These are phyloP conservation scores for Geopyxis carbonaria DNA, from an alignment of 495 filamentous ascomycete species.

Conservation along the genomic window DNA sequence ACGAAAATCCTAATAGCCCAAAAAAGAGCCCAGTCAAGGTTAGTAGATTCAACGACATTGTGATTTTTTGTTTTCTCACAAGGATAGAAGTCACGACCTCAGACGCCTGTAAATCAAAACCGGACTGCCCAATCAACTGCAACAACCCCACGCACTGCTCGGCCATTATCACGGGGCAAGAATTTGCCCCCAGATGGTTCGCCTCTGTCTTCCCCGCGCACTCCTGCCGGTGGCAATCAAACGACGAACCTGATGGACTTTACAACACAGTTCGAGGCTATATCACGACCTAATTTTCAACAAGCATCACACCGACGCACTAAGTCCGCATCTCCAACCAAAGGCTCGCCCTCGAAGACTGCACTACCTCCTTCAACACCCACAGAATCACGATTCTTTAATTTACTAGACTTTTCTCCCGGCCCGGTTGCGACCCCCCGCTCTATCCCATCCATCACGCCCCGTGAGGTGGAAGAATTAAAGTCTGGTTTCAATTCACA, in stretches of 20 bases:
- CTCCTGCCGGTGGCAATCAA: conserved; percentile 8
- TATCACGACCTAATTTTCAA: conserved; percentile 17
- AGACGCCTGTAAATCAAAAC: conserved; percentile 14
- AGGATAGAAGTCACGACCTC: conserved; percentile 8
- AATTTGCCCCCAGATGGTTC: not conserved
- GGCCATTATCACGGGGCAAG: conserved; percentile 1
- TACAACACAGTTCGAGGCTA: conserved; percentile 54
- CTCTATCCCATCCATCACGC: conserved; percentile 76
- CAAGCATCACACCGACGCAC: conserved; percentile 22
- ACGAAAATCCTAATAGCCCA: not conserved
- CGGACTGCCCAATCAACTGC: conserved; percentile 9
- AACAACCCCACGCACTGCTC: conserved; percentile 10
- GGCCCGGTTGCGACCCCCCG: conserved; percentile 78
- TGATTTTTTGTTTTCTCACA: not conserved
- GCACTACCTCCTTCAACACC: conserved; percentile 31
- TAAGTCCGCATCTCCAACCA: conserved; percentile 19
- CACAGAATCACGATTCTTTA: conserved; percentile 32
- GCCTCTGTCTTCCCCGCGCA: conserved; percentile 2
- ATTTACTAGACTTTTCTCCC: conserved; percentile 84
- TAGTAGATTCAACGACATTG: not conserved
- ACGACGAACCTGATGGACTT: conserved; percentile 73
- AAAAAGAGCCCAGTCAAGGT: conserved; percentile 5
- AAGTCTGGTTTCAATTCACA: conserved; percentile 81
- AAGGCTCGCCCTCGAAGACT: conserved; percentile 27
- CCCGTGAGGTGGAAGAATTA: conserved; percentile 76